Evolutionary conservation across 306 rosid genomes (phyloP).

Genomic region (Oemleria cerasiformis): DNA sequence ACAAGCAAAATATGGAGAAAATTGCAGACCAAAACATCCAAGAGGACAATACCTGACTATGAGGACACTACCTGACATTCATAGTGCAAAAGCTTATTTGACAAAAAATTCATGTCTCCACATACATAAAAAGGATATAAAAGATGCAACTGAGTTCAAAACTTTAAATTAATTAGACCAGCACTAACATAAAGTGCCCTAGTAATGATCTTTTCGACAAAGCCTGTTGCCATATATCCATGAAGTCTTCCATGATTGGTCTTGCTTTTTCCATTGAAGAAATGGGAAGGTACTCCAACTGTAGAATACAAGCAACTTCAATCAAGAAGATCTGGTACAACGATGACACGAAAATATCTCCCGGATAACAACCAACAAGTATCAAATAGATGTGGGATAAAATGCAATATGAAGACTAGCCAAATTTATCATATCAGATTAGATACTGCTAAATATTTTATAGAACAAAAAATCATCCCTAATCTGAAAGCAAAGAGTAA

Average conservation of each 20-base stretch:
- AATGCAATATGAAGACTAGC: no score
- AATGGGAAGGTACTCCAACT: slow-evolving; percentile 85
- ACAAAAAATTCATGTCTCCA: no score
- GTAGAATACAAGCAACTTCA: slow-evolving; percentile 16
- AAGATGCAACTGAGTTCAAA: no score
- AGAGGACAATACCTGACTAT: no score
- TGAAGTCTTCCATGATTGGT: slow-evolving; percentile 76
- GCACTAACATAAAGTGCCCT: slow-evolving; percentile 86
- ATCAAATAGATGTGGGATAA: no score
- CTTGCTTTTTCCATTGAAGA: slow-evolving; percentile 74
- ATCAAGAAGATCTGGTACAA: slow-evolving; percentile 1
- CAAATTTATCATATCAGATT: no score
- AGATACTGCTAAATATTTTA: background rate
- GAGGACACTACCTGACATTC: no score
- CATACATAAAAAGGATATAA: no score
- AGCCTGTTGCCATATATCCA: slow-evolving; percentile 65
- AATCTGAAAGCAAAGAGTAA: slow-evolving; percentile 4
- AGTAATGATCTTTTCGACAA: slow-evolving; percentile 76
- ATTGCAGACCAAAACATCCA: no score
- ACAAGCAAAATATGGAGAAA: no score
- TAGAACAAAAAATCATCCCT: background rate
- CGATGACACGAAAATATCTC: background rate
- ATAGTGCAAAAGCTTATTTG: no score
- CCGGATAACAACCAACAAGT: background rate
- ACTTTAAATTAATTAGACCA: no score